Conservation (phyloP, 495 filamentous ascomycete species). For the Penicillium turbatum region DNA sequence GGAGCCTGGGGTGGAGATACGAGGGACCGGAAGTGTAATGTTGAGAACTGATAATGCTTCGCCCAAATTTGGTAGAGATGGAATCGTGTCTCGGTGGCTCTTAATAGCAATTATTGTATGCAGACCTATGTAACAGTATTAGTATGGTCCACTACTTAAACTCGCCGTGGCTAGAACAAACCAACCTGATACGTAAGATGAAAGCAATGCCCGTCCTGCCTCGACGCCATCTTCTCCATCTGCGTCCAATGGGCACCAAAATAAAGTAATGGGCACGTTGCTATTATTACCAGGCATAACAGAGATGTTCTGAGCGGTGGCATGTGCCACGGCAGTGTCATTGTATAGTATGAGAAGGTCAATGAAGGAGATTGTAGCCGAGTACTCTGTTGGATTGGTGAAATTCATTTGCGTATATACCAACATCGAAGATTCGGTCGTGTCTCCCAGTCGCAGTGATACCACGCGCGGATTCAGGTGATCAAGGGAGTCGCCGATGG, state of each 20-base stretch:
- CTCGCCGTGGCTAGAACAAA: not conserved
- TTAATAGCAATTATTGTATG: constrained; percentile 75
- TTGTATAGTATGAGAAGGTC: constrained; percentile 74
- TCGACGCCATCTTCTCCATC: constrained; percentile 56
- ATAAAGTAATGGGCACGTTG: constrained; percentile 60
- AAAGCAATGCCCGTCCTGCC: constrained; percentile 68
- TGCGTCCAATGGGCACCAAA: constrained; percentile 64
- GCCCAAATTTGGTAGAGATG: constrained; percentile 67
- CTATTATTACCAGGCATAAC: constrained; percentile 67
- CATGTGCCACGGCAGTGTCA: constrained; percentile 68
- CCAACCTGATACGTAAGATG: constrained; percentile 80
- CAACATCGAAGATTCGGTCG: constrained; percentile 61
- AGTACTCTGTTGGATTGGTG: constrained; percentile 85
- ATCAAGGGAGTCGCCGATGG: constrained; percentile 46
- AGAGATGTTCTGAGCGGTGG: constrained; percentile 54
- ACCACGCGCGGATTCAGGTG: constrained; percentile 58
- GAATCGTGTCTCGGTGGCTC: constrained; percentile 65
- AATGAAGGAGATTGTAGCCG: constrained; percentile 70
- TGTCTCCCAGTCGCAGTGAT: constrained; percentile 62
- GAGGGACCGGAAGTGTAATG: constrained; percentile 66
- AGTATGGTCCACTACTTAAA: not conserved
- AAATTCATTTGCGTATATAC: constrained; percentile 69
- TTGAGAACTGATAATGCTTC: constrained; percentile 63
- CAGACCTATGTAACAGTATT: constrained; percentile 41
- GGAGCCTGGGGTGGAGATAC: constrained; percentile 50